phyloP scores from a whole-genome alignment of 139 green algal genomes.

The Diplosphaera chodatii region DNA sequence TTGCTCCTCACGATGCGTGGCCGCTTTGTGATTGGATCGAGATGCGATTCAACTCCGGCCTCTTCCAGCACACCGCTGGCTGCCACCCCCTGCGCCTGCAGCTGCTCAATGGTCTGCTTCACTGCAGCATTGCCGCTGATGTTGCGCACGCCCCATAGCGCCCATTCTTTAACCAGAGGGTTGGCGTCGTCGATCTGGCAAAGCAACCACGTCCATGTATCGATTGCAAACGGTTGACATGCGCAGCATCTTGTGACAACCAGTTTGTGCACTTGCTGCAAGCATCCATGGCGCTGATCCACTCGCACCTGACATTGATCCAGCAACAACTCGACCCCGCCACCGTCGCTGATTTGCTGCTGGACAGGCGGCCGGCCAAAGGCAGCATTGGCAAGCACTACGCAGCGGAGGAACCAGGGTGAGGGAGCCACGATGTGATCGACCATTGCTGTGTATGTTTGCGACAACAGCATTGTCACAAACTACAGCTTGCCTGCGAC shows the following conservation, averaged over 20 bases:
- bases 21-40: neutral
- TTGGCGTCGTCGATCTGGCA: constrained; percentile 53
- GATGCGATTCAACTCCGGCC: neutral
- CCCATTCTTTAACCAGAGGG: constrained; percentile 80
- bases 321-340: constrained; percentile 59
- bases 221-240: too few relatives aligned
- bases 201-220: too few relatives aligned
- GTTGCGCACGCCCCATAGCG: constrained; percentile 84
- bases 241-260: neutral
- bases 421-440: too few relatives aligned
- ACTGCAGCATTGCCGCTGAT: constrained; percentile 43
- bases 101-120: neutral
- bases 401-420: neutral
- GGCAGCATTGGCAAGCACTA: constrained; percentile 54
- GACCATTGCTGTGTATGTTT: too few relatives aligned
- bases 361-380: constrained; percentile 29
- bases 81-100: neutral
- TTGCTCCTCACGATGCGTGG: neutral
- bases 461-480: too few relatives aligned
- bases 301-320: constrained; percentile 28
- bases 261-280: neutral
- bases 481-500: constrained; percentile 30
- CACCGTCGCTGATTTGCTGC: constrained; percentile 23
- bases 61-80: neutral
- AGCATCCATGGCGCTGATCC: neutral